Base-by-base conservation (phyloP, 2,329 filamentous ascomycete genomes). In the Chalara sp. region DNA sequence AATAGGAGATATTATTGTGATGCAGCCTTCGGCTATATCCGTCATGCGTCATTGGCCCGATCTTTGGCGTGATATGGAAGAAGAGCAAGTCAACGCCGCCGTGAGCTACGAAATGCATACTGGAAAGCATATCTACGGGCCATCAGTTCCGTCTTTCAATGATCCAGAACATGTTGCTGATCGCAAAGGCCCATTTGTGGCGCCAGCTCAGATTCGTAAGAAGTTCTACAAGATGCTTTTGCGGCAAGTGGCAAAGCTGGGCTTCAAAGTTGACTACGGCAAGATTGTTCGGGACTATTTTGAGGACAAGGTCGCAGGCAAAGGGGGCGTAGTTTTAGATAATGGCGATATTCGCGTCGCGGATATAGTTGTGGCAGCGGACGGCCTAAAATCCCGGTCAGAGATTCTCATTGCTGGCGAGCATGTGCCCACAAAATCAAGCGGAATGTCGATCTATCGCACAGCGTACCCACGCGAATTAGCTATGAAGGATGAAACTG, bases 181-280 rank as follows among this genome's bases (percentile, higher is more conserved):
- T 40, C 31, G 42, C 6, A 45, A 30, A 21, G 21, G 21, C 21
- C 21, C 21, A 21, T 21, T 21, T 21, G 21, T 21, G 30, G 66
- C 78, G 33, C 70, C 73, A 49, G 74, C 70, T 41, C 75, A 78
- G 5, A 75, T 78, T 54, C 65, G 76, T 10, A 75, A 76, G 47
- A 76, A 80, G 63, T 79, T 77, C 52, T 75, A 78, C 53, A 67
- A 70, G 47, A 68, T 76, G 43, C 68, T 78, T 4, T 75, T 75
- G 43, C 67, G 72, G 8, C 74, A 78, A 57, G 74, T 75, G 0
- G 68, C 71, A 42, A 67, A 68, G 12, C 60, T 76, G 35, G 72
- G 73, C 0, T 72, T 79, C 13, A 63, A 72, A 61, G 78, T 80
- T 73, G 75, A 76, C 8, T 70, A 78, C 32, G 76, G 73, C 46